Conservation (phyloP, 83 land plant species). For the Picea abies region DNA sequence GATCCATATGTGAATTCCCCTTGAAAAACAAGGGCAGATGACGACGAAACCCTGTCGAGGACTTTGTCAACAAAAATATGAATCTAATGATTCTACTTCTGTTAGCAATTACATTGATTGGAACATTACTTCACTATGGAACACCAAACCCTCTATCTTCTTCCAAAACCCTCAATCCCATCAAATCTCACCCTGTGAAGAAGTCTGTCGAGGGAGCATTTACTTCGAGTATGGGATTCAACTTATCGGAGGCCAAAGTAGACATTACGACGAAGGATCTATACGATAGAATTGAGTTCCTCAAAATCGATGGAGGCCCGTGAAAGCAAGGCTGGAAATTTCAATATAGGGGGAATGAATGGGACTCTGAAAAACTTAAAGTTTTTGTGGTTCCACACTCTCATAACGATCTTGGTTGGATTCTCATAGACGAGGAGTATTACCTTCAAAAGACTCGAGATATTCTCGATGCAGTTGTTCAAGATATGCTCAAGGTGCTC, state of each 20-base stretch:
- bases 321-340: slow-evolving; percentile 98
- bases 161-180: not conserved
- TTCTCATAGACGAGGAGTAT: slow-evolving; percentile 93
- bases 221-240: slow-evolving; percentile 5
- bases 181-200: not conserved
- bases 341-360: slow-evolving; percentile 69
- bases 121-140: not conserved
- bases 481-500: slow-evolving; percentile 70
- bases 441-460: slow-evolving; percentile 72
- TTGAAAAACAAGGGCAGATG: not conserved
- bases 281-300: slow-evolving; percentile 81
- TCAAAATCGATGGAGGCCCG: slow-evolving; percentile 84
- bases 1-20: not conserved
- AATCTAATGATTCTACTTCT: not conserved
- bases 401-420: slow-evolving; percentile 97
- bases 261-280: slow-evolving; percentile 84
- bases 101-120: not conserved
- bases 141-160: slow-evolving; percentile 6
- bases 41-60: not conserved
- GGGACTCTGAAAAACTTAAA: slow-evolving; percentile 85
- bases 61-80: not conserved
- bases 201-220: not conserved
- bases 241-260: slow-evolving; percentile 38
- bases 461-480: slow-evolving; percentile 84
- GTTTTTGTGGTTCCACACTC: slow-evolving; percentile 98